phyloP scores from a whole-genome alignment of 768 basidiomycete species.

The Boletus insuetus region DNA sequence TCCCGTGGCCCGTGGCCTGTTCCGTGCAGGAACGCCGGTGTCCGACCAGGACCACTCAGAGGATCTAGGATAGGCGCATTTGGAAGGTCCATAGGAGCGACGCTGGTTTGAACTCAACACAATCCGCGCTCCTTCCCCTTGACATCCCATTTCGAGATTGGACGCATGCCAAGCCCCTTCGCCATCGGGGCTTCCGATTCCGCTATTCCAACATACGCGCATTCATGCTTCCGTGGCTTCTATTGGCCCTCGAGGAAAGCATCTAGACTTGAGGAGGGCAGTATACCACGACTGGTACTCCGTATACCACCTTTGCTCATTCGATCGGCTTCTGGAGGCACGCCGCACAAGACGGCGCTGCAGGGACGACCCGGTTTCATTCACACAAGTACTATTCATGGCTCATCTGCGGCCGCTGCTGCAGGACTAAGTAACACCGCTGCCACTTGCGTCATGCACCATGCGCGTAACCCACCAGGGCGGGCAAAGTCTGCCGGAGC shows the following conservation, averaged over 20 bases:
- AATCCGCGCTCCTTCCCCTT: conserved; percentile 5
- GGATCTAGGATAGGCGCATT: conserved; percentile 14
- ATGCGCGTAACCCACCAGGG: neutral
- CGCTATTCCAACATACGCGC: conserved; percentile 17
- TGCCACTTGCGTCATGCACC: conserved; percentile 6
- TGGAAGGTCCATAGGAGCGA: conserved; percentile 12
- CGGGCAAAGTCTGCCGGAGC: conserved; percentile 4
- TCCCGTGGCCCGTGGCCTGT: conserved; percentile 19
- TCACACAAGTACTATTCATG: conserved; percentile 7
- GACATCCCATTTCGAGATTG: conserved; percentile 18
- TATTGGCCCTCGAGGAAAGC: conserved; percentile 18
- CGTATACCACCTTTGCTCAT: conserved; percentile 6
- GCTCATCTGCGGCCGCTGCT: neutral
- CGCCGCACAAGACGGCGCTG: conserved; percentile 11
- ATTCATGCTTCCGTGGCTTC: conserved; percentile 17
- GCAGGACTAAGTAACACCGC: conserved; percentile 1
- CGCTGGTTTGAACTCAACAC: neutral
- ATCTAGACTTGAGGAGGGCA: conserved; percentile 11
- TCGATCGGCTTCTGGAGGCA: conserved; percentile 9
- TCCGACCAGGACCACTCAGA: conserved; percentile 1
- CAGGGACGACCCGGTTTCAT: neutral
- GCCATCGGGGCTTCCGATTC: conserved; percentile 30
- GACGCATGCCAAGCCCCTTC: conserved; percentile 22
- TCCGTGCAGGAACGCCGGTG: conserved; percentile 13
- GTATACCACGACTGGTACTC: neutral